Evolutionary conservation across 768 basidiomycete species (phyloP).

Genomic region (Lactarius hatsudake): DNA sequence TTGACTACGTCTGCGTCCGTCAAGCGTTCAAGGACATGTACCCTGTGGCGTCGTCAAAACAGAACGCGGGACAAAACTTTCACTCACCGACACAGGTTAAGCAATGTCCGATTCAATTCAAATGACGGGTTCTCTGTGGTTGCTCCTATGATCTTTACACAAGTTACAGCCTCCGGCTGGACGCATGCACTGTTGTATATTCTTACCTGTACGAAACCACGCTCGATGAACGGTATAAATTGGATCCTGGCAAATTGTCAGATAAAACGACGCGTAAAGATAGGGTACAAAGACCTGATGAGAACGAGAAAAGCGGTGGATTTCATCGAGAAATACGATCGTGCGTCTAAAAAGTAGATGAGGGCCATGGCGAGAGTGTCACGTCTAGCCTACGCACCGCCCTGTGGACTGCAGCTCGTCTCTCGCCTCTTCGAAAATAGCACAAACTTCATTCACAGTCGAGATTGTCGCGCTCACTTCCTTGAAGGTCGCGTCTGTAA

Average conservation of each 20-base stretch:
- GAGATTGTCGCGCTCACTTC: slow-evolving; percentile 75
- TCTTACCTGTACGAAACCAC: slow-evolving; percentile 64
- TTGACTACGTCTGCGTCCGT: slow-evolving; percentile 56
- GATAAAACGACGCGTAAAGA: slow-evolving; percentile 10
- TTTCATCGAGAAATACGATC: slow-evolving; percentile 78
- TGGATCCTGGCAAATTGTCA: slow-evolving; percentile 52
- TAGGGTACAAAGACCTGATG: slow-evolving; percentile 49
- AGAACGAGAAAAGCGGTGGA: slow-evolving; percentile 73
- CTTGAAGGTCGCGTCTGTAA: slow-evolving; percentile 60
- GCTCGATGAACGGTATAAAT: slow-evolving; percentile 79
- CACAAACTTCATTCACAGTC: slow-evolving; percentile 66
- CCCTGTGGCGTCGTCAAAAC: slow-evolving; percentile 42
- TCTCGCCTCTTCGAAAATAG: slow-evolving; percentile 76
- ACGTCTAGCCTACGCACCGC: slow-evolving; percentile 39
- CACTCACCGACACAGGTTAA: slow-evolving; percentile 72
- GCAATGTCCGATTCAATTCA: slow-evolving; percentile 66
- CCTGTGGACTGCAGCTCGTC: slow-evolving; percentile 60
- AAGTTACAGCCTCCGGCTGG: slow-evolving; percentile 1
- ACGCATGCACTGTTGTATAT: not conserved
- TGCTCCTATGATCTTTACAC: slow-evolving; percentile 63
- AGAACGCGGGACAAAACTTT: not conserved
- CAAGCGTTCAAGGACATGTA: slow-evolving; percentile 70
- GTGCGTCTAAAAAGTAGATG: slow-evolving; percentile 50
- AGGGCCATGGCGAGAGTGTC: slow-evolving; percentile 6
- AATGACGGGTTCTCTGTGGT: slow-evolving; percentile 92